Evolutionary conservation across 1,284 basidiomycete genomes (phyloP), one percentile per base, ranked within the genome.

Genomic region (Puccinia polysora): DNA sequence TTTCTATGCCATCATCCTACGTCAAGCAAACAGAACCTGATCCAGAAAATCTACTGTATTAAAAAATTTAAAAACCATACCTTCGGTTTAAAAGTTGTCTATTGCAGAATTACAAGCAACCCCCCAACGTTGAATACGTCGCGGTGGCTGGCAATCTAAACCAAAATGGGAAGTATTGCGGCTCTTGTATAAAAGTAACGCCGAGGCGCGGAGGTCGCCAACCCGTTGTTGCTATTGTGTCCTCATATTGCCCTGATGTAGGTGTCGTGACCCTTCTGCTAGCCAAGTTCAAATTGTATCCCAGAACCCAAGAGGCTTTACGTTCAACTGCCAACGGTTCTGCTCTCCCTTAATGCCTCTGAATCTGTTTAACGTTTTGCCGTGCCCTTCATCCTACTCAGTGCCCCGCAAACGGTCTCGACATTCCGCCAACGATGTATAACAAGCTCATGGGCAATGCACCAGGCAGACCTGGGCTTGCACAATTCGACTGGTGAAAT

Each of bases 181-280:
- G 65, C 2, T 18, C 65, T 28, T 68, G 65, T 40, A 32, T 68
- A 20, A 25, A 55, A 23, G 34, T 67, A 7, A 67, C 64, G 23
- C 49, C 64, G 30, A 2, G 15, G 15, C 25, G n/a, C 10, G 50
- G 49, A 30, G 20, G 55, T 30, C 12, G 20, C 7, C 32, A n/a
- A 25, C 49, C 49, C 23, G 62, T 64, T 14, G 49, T 64, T 38
- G 64, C 49, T 15, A 36, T 53, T 20, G 53, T 68, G 20, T 55
- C 50, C 4, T 43, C 38, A 28, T 43, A 68, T 56, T 68, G 65
- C 20, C 28, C 52, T 20, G 47, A 67, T 67, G 64, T 67, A n/a
- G 23, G 64, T 59, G 7, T 15, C 7, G 8, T 43, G 8, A 8
- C 40, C 18, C 40, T 43, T 18, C 18, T 43, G 8, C 18, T 43